Percentiles rank a stretch among this genome's conserved stretches.
phyloP scores from a whole-genome alignment of 2,329 filamentous ascomycete genomes.

The Diaporthe amygdali region DNA sequence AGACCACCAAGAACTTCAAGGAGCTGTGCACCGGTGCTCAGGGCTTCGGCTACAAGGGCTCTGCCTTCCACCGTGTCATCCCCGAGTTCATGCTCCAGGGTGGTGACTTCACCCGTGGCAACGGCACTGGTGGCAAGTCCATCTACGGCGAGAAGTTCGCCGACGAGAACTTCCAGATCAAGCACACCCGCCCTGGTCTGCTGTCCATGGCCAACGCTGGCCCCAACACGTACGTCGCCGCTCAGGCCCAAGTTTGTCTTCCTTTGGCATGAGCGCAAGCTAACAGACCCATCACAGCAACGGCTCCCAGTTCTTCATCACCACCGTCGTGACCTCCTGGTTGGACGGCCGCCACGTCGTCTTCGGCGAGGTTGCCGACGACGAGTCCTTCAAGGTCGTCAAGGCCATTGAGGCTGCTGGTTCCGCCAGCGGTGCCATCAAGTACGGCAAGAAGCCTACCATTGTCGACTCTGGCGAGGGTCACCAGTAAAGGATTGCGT shows the following conservation, averaged over 20 bases:
- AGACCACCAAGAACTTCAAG: conserved; percentile 85
- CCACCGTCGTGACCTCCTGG: conserved; percentile 89
- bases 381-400: conserved; percentile 56
- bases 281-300: conserved; percentile 68
- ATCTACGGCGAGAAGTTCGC: conserved; percentile 96
- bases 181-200: conserved; percentile 77
- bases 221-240: conserved; percentile 77
- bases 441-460: conserved; percentile 62
- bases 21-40: conserved; percentile 82
- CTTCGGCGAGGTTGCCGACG: conserved; percentile 74
- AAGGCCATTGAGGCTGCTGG: conserved; percentile 67
- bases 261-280: background rate
- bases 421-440: conserved; percentile 57
- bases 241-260: no score
- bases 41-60: conserved; percentile 83
- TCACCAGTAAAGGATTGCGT: conserved; percentile 41
- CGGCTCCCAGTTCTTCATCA: conserved; percentile 98
- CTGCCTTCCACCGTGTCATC: conserved; percentile 92
- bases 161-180: conserved; percentile 86
- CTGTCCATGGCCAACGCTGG: conserved; percentile 97
- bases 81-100: conserved; percentile 95
- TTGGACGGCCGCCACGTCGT: conserved; percentile 84
- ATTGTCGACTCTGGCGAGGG: conserved; percentile 58
- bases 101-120: conserved; percentile 91
- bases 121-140: conserved; percentile 89